Conservation (phyloP, 768 basidiomycete species). For the Mrakia hoshinonis region DNA sequence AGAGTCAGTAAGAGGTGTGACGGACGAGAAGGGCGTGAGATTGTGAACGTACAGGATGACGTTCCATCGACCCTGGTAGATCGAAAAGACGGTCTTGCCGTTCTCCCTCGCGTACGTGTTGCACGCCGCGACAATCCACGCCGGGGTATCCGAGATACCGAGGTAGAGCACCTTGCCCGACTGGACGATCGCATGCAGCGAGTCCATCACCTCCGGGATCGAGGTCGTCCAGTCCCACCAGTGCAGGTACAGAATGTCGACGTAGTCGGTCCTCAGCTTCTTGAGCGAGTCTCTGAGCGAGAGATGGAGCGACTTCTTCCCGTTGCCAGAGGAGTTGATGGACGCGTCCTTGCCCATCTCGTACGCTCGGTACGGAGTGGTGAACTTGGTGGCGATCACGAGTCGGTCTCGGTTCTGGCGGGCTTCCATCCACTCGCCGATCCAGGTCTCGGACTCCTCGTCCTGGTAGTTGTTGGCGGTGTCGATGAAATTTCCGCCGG, state of each 20-base stretch:
- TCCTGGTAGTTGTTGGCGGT: conserved; percentile 28
- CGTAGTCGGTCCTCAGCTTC: conserved; percentile 32
- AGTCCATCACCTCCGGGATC: conserved; percentile 33
- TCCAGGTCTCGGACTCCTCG: conserved; percentile 28
- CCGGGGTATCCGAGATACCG: conserved; percentile 34
- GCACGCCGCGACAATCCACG: conserved; percentile 32
- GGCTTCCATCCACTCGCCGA: conserved; percentile 29
- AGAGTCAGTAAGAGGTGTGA: neutral
- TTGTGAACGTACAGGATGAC: conserved; percentile 33
- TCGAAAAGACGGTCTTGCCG: conserved; percentile 31
- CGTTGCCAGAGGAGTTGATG: conserved; percentile 28
- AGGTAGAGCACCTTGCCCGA: conserved; percentile 34
- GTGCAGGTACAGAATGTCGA: conserved; percentile 35
- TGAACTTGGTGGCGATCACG: conserved; percentile 25
- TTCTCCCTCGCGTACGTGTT: conserved; percentile 33
- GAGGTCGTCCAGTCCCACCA: conserved; percentile 34
- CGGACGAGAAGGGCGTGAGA: too few relatives aligned
- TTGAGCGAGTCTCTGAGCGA: conserved; percentile 31
- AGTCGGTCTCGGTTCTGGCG: conserved; percentile 23
- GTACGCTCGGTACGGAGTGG: conserved; percentile 3
- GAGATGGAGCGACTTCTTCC: conserved; percentile 30
- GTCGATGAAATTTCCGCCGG: conserved; percentile 25
- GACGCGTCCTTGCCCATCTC: conserved; percentile 11
- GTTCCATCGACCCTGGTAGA: conserved; percentile 42
- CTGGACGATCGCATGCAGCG: conserved; percentile 30